phyloP scores from a whole-genome alignment of 2,329 filamentous ascomycete genomes.

The Didymella lethalis region DNA sequence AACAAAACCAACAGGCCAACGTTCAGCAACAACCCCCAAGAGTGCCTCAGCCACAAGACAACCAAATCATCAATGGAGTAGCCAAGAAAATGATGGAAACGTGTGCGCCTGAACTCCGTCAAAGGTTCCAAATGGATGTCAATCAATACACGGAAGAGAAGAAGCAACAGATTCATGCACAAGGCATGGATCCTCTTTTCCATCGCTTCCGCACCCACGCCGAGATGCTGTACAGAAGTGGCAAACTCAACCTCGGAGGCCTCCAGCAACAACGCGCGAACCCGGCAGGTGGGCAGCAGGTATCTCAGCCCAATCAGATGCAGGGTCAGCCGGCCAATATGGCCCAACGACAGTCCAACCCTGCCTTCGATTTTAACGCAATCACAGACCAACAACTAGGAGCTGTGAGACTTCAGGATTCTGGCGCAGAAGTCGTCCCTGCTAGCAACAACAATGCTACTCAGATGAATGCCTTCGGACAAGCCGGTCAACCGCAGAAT shows the following conservation, averaged over 20 bases:
- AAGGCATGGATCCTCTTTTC: constrained; percentile 59
- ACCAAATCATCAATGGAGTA: constrained; percentile 52
- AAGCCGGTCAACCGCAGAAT: constrained; percentile 39
- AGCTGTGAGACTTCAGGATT: constrained; percentile 67
- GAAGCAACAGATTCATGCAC: constrained; percentile 55
- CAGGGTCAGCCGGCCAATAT: constrained; percentile 39
- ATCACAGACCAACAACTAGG: constrained; percentile 68
- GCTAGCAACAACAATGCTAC: constrained; percentile 63
- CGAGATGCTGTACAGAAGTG: constrained; percentile 41
- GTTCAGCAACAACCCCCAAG: constrained; percentile 40
- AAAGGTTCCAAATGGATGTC: constrained; percentile 53
- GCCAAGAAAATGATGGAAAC: constrained; percentile 58
- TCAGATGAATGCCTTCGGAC: constrained; percentile 49
- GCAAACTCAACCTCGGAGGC: constrained; percentile 24
- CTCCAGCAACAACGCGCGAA: constrained; percentile 18
- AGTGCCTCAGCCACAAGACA: constrained; percentile 31
- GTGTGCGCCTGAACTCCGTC: constrained; percentile 59
- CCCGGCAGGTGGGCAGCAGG: constrained; percentile 41
- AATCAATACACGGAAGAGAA: constrained; percentile 56
- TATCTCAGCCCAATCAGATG: constrained; percentile 38
- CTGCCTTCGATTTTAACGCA: constrained; percentile 60
- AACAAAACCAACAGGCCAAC: constrained; percentile 44
- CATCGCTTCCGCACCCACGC: constrained; percentile 61
- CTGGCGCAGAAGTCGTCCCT: constrained; percentile 69
- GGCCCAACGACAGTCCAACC: constrained; percentile 39